Evolutionary conservation across 768 basidiomycete species (phyloP).

Genomic region (Kwoniella bestiolae): DNA sequence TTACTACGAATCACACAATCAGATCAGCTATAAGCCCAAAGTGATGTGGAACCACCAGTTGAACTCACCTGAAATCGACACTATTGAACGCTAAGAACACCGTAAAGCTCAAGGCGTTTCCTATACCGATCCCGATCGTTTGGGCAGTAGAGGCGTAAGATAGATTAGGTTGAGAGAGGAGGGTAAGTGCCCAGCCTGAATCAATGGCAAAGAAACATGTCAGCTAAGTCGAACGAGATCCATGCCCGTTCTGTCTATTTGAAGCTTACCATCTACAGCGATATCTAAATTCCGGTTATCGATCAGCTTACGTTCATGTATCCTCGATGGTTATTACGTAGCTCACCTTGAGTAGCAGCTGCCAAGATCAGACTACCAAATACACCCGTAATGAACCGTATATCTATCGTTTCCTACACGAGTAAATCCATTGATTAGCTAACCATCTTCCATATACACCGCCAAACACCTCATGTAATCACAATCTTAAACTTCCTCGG

Average conservation of each 20-base stretch:
- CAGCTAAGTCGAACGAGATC: background rate
- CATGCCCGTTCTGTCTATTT: background rate
- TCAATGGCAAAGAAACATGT: background rate
- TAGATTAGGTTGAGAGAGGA: constrained; percentile 86
- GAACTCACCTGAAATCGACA: constrained; percentile 76
- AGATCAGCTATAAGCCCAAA: background rate
- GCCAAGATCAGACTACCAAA: constrained; percentile 91
- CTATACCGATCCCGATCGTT: constrained; percentile 93
- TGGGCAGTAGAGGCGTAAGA: constrained; percentile 98
- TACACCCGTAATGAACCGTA: constrained; percentile 74
- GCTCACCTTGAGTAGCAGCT: constrained; percentile 91
- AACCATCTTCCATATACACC: background rate
- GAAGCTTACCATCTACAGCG: constrained; percentile 81
- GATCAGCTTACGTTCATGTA: background rate
- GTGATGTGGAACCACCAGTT: background rate
- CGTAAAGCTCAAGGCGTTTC: constrained; percentile 94
- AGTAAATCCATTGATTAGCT: background rate
- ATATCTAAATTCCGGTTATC: constrained; percentile 78
- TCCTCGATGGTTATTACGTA: background rate
- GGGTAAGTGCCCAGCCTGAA: constrained; percentile 60
- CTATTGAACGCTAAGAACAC: constrained; percentile 97
- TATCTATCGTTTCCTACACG: constrained; percentile 75
- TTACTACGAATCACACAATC: constrained; percentile 54
- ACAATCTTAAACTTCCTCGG: too few species aligned
- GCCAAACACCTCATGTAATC: too few species aligned